Base-by-base conservation (phyloP, 2,329 filamentous ascomycete species). In the Apiospora pterosperma region DNA sequence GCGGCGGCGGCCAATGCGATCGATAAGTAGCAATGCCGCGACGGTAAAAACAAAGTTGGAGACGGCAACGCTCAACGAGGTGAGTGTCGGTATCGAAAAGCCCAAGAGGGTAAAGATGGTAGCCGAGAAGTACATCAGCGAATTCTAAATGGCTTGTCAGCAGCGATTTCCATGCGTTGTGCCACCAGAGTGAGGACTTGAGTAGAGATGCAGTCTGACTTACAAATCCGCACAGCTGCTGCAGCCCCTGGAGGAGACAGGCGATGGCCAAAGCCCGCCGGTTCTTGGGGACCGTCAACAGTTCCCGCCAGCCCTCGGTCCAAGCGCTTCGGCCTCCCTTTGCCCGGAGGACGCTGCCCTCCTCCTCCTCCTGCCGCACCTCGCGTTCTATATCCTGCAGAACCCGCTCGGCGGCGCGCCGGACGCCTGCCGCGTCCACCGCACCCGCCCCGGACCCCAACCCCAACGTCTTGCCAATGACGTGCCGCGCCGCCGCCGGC, bases 51-150 rank as follows among this genome's bases (percentile, higher is more conserved):
- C 73, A 71, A 95, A 94, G 73, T 96, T 97, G 59, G 93, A 96
- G 64, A 90, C 83, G 0, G 93, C 93, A 16, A 97, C 90, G 2
- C 88, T 89, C 65, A 96, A 84, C 1, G 92, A 92, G 1, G 91
- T 93, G 61, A 95, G 84, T 0, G 92, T 96, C 5, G 93, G 92
- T 63, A 88, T 90, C 48, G 85, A 83, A 75, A 97, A 97, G 0
- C 90, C 90, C 0, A 97, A 84, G 36, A 93, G 83, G 3, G 86
- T 85, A 74, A 95, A 95, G 36, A 95, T 92, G 8, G 91, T 93
- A 4, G 91, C 91, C 0, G 91, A 93, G 74, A 93, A 97, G 77
- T 97, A 97, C 92, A 97, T 97, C 36, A 97, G 82, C 12, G 91
- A 93, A 79, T 97, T 97, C 48, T 55, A 31, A 86, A 89, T 69